A percentile compares a stretch with the other conserved stretches of the same genome.
phyloP scores from a whole-genome alignment of 345 rosid species.

The Camelina neglecta region DNA sequence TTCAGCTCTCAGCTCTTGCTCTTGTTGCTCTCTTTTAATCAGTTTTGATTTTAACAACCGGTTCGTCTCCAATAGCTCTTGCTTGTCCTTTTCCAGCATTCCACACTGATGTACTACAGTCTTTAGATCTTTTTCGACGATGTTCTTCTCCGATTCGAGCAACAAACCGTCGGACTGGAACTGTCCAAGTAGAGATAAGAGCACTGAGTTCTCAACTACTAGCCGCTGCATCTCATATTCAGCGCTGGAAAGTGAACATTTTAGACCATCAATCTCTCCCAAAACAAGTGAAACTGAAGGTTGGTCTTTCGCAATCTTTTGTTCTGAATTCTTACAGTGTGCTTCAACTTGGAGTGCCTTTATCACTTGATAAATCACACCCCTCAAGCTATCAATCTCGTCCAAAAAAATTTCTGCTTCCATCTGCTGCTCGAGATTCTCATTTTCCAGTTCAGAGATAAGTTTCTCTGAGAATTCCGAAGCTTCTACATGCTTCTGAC shows the following conservation, averaged over 20 bases:
- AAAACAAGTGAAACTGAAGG: conserved; percentile 56
- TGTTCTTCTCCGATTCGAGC: conserved; percentile 54
- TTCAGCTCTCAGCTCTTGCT: conserved; percentile 52
- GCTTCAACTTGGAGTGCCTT: conserved; percentile 70
- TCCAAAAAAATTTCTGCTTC: conserved; percentile 72
- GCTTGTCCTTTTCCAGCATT: conserved; percentile 56
- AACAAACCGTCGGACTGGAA: conserved; percentile 57
- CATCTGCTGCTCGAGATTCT: conserved; percentile 79
- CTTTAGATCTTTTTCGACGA: conserved; percentile 52
- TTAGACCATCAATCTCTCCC: conserved; percentile 59
- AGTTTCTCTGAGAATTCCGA: conserved; percentile 70
- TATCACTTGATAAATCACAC: conserved; percentile 63
- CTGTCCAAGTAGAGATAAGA: conserved; percentile 63
- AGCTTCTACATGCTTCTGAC: conserved; percentile 73
- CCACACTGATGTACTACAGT: conserved; percentile 40
- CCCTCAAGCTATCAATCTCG: conserved; percentile 67
- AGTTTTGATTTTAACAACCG: conserved; percentile 57
- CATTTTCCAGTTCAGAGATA: conserved; percentile 75
- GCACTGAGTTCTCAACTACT: conserved; percentile 75
- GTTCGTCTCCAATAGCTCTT: conserved; percentile 62
- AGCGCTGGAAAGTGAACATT: conserved; percentile 53
- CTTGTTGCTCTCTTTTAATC: conserved; percentile 50
- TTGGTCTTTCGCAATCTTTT: conserved; percentile 51
- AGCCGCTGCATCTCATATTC: conserved; percentile 70
- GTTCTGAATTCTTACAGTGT: conserved; percentile 39